Base-by-base conservation (phyloP, 2,329 filamentous ascomycete species). In the Epichloe brachyelytri region DNA sequence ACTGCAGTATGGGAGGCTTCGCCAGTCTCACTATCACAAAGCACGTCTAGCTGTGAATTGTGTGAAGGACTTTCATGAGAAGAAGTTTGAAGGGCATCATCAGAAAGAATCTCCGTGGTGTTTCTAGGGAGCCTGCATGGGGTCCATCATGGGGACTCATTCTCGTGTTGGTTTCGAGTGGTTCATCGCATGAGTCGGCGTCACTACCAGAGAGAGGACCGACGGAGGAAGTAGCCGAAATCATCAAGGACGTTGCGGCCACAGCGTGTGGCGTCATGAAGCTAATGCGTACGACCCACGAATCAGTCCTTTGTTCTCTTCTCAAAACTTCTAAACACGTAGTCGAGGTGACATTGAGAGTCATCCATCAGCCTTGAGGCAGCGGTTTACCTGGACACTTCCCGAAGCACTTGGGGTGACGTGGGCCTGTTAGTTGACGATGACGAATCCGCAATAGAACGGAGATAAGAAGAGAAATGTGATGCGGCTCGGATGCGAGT, bases 71-170 rank as follows among this genome's bases (percentile, higher is more conserved):
- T 38, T 20, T 48, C 17, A 45, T 43, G 46, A 39, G 41, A 37
- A 26, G 51, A 41, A 22, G 36, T 44, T 51, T 53, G 48, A 20
- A 50, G 49, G 33, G 52, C 51, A 37, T 51, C 54, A 22, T 53
- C 45, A 20, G 50, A 55, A 14, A 58, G 30, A 17, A 44, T 50
- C 51, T 63, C 59, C 4, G 46, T 55, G 37, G 46, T 55, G 26
- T 56, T 49, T 51, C 53, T 43, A 5, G 54, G n/a, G 30, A 22
- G 8, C 53, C 40, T 30, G 43, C 22, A 6, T 41, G 15, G 33
- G 37, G 15, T 19, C 8, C 49, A 33, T 55, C 50, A 45, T 44
- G 38, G 34, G 19, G n/a, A 41, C 26, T 20, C 36, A 40, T 8
- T 44, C 30, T 41, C n/a, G 45, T 20, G 22, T 6, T 47, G 45